Percentiles rank a stretch among this genome's conserved stretches.
phyloP scores from a whole-genome alignment of 164 flowering plant genomes.

The Umbilicus rupestris region DNA sequence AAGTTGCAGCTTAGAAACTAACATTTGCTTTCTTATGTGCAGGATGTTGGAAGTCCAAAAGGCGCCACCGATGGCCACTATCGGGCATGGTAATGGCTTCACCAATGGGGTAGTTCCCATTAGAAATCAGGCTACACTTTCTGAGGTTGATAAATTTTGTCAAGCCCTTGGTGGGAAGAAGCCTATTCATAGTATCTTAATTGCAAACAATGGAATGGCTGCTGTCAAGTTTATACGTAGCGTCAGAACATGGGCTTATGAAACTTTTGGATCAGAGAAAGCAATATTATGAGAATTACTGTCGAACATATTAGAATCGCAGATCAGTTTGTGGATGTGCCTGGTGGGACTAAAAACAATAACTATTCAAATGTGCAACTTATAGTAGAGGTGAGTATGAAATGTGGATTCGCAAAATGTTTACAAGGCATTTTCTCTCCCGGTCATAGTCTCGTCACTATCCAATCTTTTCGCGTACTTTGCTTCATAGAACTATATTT shows the following conservation, averaged over 20 bases:
- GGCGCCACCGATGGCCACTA: conserved; percentile 27
- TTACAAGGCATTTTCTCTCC: background rate
- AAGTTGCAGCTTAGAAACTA: background rate
- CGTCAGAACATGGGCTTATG: conserved; percentile 93
- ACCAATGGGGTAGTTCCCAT: conserved; percentile 38
- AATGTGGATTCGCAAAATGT: background rate
- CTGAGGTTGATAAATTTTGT: conserved; percentile 80
- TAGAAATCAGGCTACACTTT: conserved; percentile 34
- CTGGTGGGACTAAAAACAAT: conserved; percentile 98
- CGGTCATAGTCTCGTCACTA: background rate
- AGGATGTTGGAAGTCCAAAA: conserved; percentile 52
- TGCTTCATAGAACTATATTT: background rate
- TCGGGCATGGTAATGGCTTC: conserved; percentile 38
- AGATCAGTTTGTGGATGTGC: conserved; percentile 98
- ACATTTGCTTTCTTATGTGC: background rate
- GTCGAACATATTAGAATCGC: conserved; percentile 98
- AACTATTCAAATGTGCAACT: conserved; percentile 99
- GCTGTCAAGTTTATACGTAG: conserved; percentile 98
- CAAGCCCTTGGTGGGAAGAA: conserved; percentile 70
- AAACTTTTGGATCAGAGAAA: conserved; percentile 93
- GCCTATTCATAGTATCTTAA: conserved; percentile 88
- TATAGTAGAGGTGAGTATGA: conserved; percentile 75
- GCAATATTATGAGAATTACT: conserved; percentile 94
- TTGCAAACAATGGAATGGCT: conserved; percentile 99
- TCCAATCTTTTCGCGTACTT: background rate